phyloP scores from a whole-genome alignment of 441 rosid genomes.

The Manihot esculenta region DNA sequence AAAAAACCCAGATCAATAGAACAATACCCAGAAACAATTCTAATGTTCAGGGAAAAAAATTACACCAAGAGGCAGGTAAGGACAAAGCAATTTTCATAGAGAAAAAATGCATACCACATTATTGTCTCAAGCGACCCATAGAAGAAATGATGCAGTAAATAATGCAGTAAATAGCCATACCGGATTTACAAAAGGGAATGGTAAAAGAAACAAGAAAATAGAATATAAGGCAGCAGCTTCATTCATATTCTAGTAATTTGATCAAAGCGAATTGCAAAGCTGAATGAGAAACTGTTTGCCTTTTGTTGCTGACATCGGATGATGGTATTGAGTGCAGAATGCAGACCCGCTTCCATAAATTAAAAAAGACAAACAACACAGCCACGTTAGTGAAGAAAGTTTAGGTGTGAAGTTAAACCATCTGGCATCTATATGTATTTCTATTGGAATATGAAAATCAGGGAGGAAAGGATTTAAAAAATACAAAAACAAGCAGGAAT shows the following conservation, averaged over 20 bases:
- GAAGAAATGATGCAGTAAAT: neutral
- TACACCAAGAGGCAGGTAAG: neutral
- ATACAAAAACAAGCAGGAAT: slow-evolving; percentile 18
- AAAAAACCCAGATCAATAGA: too few species aligned
- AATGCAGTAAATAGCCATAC: neutral
- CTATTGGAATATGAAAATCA: slow-evolving; percentile 29
- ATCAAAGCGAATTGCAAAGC: slow-evolving; percentile 16
- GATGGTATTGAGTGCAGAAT: neutral
- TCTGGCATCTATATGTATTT: slow-evolving; percentile 39
- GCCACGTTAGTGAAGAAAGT: slow-evolving; percentile 26
- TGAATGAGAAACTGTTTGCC: slow-evolving; percentile 1
- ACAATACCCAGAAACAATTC: too few species aligned
- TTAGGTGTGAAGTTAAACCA: slow-evolving; percentile 24
- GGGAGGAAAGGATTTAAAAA: neutral
- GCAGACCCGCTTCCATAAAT: slow-evolving; percentile 22
- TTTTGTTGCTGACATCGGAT: slow-evolving; percentile 16
- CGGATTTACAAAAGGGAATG: neutral
- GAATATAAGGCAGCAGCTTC: neutral
- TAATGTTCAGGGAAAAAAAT: too few species aligned
- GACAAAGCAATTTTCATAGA: neutral
- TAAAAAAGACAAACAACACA: slow-evolving; percentile 18
- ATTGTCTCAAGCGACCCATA: neutral
- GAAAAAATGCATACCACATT: neutral
- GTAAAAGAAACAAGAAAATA: neutral
- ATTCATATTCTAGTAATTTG: too few species aligned